These are phyloP conservation scores for Royoungia palumana DNA, from an alignment of 768 basidiomycete species.

Conservation along the genomic window DNA sequence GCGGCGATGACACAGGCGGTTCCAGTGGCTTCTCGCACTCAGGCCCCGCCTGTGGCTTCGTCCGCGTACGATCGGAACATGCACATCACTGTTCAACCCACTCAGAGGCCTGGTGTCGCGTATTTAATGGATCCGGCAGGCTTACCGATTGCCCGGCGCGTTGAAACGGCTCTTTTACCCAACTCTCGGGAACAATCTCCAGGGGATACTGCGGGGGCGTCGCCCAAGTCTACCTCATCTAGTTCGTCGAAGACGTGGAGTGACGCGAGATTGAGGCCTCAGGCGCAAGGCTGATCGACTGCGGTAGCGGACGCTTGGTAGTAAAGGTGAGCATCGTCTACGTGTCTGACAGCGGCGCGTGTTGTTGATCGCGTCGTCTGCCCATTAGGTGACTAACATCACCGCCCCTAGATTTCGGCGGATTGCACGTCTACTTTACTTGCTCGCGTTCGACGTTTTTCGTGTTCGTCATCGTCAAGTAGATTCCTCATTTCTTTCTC, in stretches of 20 bases:
- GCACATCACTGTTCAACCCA: neutral
- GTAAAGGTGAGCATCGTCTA: slow-evolving; percentile 1
- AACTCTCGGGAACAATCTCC: slow-evolving; percentile 3
- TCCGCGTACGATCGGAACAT: slow-evolving; percentile 9
- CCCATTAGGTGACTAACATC: too few species aligned
- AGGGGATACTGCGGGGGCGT: neutral
- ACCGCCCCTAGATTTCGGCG: neutral
- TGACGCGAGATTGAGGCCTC: slow-evolving; percentile 6
- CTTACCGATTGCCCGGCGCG: slow-evolving; percentile 9
- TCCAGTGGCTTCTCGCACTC: neutral
- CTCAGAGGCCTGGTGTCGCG: slow-evolving; percentile 15
- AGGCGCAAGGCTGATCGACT: slow-evolving; percentile 6
- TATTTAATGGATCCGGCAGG: slow-evolving; percentile 7
- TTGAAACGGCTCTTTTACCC: neutral
- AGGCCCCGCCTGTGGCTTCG: neutral
- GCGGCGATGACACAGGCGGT: neutral
- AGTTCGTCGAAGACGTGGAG: slow-evolving; percentile 22
- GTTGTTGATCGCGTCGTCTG: neutral
- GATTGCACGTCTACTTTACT: too few species aligned
- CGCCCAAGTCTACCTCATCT: slow-evolving; percentile 16
- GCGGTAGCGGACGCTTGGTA: neutral
- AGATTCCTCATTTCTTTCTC: too few species aligned
- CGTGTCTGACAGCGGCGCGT: too few species aligned
- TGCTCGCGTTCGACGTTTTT: too few species aligned
- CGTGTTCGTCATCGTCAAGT: too few species aligned